These are phyloP conservation scores for Funneliformis geosporum DNA, from an alignment of 192 early-diverging fungal species.

Conservation along the genomic window DNA sequence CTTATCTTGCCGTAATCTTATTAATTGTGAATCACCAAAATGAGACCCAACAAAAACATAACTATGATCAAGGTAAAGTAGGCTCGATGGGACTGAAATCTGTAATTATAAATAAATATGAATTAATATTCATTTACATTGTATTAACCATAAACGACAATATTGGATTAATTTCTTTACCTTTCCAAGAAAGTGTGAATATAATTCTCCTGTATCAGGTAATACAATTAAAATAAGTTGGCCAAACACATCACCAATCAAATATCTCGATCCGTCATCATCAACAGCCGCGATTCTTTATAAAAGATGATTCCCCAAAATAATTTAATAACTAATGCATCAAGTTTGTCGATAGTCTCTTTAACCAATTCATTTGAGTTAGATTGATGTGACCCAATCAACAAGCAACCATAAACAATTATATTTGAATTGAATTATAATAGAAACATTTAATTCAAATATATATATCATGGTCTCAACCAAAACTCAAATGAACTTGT, in stretches of 20 bases:
- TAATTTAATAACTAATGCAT: background rate
- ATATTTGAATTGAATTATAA: background rate
- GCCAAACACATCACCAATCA: conserved; percentile 73
- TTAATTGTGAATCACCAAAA: conserved; percentile 80
- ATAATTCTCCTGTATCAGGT: conserved; percentile 38
- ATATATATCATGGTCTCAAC: too few species aligned
- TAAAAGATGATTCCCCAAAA: background rate
- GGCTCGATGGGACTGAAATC: conserved; percentile 54
- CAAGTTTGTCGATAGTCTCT: background rate
- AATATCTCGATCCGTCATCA: conserved; percentile 52
- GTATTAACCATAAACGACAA: too few species aligned
- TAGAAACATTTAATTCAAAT: background rate
- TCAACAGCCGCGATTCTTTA: conserved; percentile 49
- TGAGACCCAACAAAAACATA: conserved; percentile 84
- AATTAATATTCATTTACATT: too few species aligned
- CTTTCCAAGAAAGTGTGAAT: conserved; percentile 53
- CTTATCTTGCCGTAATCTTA: conserved; percentile 57
- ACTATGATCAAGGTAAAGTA: conserved; percentile 70
- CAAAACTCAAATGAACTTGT: background rate
- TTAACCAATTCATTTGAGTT: background rate
- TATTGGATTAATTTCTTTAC: conserved; percentile 37
- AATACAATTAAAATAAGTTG: conserved; percentile 59
- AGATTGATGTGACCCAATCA: background rate
- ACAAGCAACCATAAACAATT: background rate
- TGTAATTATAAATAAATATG: conserved; percentile 51